These are phyloP conservation scores for Fraxinus quadrangulata DNA, from an alignment of 257 asterid genomes.

Conservation along the genomic window DNA sequence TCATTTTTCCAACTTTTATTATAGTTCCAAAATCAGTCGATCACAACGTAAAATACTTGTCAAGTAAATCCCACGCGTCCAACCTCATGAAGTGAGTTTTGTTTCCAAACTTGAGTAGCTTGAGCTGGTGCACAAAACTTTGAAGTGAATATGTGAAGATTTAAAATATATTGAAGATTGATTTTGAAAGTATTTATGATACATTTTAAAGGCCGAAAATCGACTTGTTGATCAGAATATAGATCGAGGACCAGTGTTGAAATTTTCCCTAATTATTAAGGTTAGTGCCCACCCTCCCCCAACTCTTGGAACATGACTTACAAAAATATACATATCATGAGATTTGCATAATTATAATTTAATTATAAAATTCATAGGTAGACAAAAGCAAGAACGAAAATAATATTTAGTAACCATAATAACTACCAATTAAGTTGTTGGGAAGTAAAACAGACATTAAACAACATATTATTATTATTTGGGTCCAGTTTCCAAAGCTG, in stretches of 20 bases:
- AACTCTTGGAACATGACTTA: neutral
- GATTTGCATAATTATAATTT: neutral
- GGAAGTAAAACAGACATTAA: slow-evolving; percentile 3
- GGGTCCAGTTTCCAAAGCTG: neutral
- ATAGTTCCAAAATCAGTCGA: too few relatives aligned
- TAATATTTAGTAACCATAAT: slow-evolving; percentile 44
- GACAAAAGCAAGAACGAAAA: neutral
- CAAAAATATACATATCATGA: neutral
- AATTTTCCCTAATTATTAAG: too few relatives aligned
- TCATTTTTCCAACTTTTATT: too few relatives aligned
- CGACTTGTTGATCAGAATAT: too few relatives aligned
- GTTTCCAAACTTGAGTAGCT: neutral
- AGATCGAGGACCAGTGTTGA: too few relatives aligned
- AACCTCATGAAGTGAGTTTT: neutral
- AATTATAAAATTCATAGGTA: neutral
- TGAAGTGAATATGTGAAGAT: neutral
- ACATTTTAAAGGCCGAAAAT: too few relatives aligned
- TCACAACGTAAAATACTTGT: too few relatives aligned
- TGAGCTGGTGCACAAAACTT: neutral
- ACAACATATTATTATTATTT: neutral
- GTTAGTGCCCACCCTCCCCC: neutral
- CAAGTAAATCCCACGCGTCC: neutral
- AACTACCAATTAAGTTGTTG: slow-evolving; percentile 27
- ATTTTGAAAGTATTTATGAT: too few relatives aligned
- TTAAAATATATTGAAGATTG: neutral